These are phyloP conservation scores for Phaeodactylum tricornutum DNA, from an alignment of 108 stramenopile genomes.

Conservation along the genomic window DNA sequence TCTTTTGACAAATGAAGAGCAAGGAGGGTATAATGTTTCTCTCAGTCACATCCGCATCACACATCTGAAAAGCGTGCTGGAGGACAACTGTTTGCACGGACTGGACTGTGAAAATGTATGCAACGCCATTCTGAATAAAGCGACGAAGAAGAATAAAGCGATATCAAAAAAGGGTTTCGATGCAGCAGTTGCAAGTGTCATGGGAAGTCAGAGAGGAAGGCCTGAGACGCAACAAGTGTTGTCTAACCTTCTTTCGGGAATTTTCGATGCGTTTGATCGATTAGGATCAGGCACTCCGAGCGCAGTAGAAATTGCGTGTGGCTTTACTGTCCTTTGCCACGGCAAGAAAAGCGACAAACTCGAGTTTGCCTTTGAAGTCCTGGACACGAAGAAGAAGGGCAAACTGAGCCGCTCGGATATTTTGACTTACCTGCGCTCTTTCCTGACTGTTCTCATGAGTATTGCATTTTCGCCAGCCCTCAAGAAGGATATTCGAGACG, in stretches of 20 bases:
- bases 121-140: slow-evolving; percentile 51
- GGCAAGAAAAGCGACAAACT: slow-evolving; percentile 91
- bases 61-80: slow-evolving; percentile 59
- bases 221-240: slow-evolving; percentile 34
- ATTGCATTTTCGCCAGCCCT: slow-evolving; percentile 40
- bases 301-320: slow-evolving; percentile 73
- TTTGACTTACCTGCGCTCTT: slow-evolving; percentile 59
- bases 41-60: slow-evolving; percentile 61
- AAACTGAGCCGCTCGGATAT: slow-evolving; percentile 48
- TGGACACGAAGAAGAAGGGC: slow-evolving; percentile 59
- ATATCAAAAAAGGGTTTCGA: slow-evolving; percentile 65
- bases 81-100: slow-evolving; percentile 58
- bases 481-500: slow-evolving; percentile 18
- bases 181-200: slow-evolving; percentile 41
- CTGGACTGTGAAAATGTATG: slow-evolving; percentile 54
- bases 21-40: slow-evolving; percentile 66
- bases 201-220: slow-evolving; percentile 1
- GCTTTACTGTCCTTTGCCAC: slow-evolving; percentile 73
- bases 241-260: slow-evolving; percentile 44
- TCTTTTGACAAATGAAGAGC: slow-evolving; percentile 39
- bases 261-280: slow-evolving; percentile 77
- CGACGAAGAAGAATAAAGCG: slow-evolving; percentile 24
- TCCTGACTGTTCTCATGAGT: slow-evolving; percentile 60
- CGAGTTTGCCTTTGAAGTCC: slow-evolving; percentile 75
- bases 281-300: slow-evolving; percentile 38